phyloP scores from a whole-genome alignment of 148 eudicot genomes.

The Agrostemma githago region DNA sequence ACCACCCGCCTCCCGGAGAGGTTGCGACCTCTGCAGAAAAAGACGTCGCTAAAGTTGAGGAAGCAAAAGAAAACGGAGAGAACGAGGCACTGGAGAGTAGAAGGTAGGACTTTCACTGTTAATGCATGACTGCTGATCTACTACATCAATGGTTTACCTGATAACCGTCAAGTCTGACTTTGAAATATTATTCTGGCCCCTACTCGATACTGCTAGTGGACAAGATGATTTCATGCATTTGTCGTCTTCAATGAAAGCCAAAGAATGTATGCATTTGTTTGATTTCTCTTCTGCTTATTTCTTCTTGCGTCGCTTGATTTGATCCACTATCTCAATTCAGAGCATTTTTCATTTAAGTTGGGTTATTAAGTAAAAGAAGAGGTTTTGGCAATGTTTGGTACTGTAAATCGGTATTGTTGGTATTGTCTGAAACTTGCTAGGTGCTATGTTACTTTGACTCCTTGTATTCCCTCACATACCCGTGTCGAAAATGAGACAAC shows the following conservation, averaged over 20 bases:
- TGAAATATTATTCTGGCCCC: not conserved
- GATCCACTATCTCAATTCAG: too few relatives aligned
- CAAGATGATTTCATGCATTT: not conserved
- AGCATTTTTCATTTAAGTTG: too few relatives aligned
- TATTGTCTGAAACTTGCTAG: too few relatives aligned
- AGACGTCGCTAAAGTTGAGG: conserved; percentile 23
- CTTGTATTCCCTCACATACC: too few relatives aligned
- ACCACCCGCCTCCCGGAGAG: conserved; percentile 97
- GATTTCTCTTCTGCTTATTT: not conserved
- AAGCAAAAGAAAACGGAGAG: conserved; percentile 12
- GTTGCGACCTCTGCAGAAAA: conserved; percentile 44
- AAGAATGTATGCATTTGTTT: not conserved
- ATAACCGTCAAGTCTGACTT: not conserved
- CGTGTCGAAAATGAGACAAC: too few relatives aligned
- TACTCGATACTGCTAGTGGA: not conserved
- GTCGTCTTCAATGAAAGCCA: not conserved
- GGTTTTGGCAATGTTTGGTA: too few relatives aligned
- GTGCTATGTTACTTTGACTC: too few relatives aligned
- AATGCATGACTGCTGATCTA: not conserved
- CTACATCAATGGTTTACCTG: not conserved
- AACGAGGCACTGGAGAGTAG: conserved; percentile 14
- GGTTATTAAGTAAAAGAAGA: too few relatives aligned
- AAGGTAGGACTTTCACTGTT: not conserved
- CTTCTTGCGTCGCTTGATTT: not conserved
- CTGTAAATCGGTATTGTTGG: too few relatives aligned